Conservation (phyloP, 805 yeast species). For the Lipomyces mesembrius region DNA sequence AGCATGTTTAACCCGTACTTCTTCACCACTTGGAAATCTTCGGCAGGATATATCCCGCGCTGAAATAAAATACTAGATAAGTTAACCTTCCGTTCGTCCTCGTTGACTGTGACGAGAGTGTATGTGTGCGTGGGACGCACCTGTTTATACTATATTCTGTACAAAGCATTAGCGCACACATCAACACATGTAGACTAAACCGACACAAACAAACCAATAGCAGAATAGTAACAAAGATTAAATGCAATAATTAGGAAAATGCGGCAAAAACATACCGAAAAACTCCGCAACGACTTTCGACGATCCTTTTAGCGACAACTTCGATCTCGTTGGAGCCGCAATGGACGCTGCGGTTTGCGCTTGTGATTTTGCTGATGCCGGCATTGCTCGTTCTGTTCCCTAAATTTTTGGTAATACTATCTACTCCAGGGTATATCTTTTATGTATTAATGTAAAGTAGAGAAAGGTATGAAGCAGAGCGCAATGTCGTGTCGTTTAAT, state of each 20-base stretch:
- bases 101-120: neutral
- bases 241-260: too few relatives aligned
- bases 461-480: too few relatives aligned
- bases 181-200: neutral
- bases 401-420: neutral
- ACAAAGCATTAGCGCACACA: neutral
- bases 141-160: slow-evolving; percentile 69
- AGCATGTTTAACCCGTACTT: slow-evolving; percentile 81
- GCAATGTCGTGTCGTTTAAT: too few relatives aligned
- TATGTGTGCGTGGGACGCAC: slow-evolving; percentile 8
- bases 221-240: too few relatives aligned
- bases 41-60: slow-evolving; percentile 86
- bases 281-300: slow-evolving; percentile 80
- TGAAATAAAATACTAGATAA: slow-evolving; percentile 72
- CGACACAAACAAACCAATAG: neutral
- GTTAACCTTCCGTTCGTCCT: neutral
- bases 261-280: slow-evolving; percentile 52
- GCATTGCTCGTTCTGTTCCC: neutral
- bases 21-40: slow-evolving; percentile 75
- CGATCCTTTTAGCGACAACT: slow-evolving; percentile 74
- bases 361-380: neutral
- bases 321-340: slow-evolving; percentile 50
- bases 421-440: neutral
- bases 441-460: too few relatives aligned
- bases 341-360: neutral